A percentile compares a stretch with the other conserved stretches of the same genome.
Evolutionary conservation across 2,329 filamentous ascomycete species (phyloP).

Genomic region (Ophiostoma quercus): DNA sequence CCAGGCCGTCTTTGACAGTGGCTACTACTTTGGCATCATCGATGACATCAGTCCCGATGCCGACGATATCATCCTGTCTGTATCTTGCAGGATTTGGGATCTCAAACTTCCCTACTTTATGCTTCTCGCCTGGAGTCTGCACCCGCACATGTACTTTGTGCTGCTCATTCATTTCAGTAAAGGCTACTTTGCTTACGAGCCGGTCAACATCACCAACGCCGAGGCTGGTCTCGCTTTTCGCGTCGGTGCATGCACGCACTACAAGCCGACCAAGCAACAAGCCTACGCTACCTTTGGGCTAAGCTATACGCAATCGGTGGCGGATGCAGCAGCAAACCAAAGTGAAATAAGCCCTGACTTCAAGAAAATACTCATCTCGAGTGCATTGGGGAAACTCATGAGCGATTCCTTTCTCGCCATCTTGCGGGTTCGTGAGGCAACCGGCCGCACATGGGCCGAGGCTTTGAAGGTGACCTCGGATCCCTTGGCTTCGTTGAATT

Average conservation of each 20-base stretch:
- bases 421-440: conserved; percentile 52
- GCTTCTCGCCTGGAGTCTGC: conserved; percentile 70
- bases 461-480: conserved; percentile 36
- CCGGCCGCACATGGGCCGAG: conserved; percentile 59
- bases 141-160: conserved; percentile 62
- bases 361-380: conserved; percentile 63
- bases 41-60: conserved; percentile 42
- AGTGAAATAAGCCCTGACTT: conserved; percentile 33
- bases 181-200: conserved; percentile 56
- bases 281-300: conserved; percentile 35
- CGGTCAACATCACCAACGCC: conserved; percentile 38
- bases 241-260: conserved; percentile 63
- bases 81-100: conserved; percentile 65
- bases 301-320: not conserved
- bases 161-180: conserved; percentile 61
- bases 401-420: conserved; percentile 59
- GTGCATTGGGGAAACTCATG: conserved; percentile 63
- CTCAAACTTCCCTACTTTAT: conserved; percentile 69
- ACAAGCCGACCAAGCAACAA: conserved; percentile 59
- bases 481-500: not conserved
- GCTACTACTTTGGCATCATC: conserved; percentile 64
- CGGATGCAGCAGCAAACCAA: conserved; percentile 4
- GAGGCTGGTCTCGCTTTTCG: conserved; percentile 48
- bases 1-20: conserved; percentile 53
- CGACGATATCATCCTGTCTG: conserved; percentile 49